Percentiles rank a stretch among this genome's conserved stretches.
phyloP scores from a whole-genome alignment of 768 basidiomycete species.

The Auriculariales sp. region DNA sequence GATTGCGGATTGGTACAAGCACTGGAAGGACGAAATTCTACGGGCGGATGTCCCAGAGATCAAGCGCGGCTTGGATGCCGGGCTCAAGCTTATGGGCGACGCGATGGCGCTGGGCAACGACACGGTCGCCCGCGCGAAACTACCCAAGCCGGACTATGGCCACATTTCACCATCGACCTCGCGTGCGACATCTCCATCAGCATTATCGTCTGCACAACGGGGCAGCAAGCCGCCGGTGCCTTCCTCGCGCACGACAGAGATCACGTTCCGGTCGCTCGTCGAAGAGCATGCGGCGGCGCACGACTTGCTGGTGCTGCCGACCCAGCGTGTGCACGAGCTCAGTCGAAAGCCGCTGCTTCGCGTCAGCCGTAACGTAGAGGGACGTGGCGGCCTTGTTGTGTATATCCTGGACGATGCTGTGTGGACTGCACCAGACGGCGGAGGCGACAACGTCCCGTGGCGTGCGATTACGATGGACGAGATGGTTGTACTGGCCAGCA shows the following conservation, averaged over 20 bases:
- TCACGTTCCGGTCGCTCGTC: conserved; percentile 86
- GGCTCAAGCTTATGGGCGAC: conserved; percentile 86
- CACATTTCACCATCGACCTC: conserved; percentile 15
- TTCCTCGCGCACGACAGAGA: conserved; percentile 47
- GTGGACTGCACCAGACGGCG: conserved; percentile 50
- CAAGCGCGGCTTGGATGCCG: conserved; percentile 69
- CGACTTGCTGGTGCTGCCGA: conserved; percentile 81
- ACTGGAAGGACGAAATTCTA: conserved; percentile 69
- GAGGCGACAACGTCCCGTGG: conserved; percentile 39
- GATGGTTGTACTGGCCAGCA: conserved; percentile 56
- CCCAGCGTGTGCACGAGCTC: conserved; percentile 67
- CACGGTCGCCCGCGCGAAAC: conserved; percentile 48
- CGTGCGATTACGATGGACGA: conserved; percentile 75
- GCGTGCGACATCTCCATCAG: conserved; percentile 16
- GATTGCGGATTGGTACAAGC: conserved; percentile 84
- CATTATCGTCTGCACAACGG: conserved; percentile 3
- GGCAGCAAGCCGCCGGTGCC: conserved; percentile 21
- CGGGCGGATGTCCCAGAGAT: conserved; percentile 61
- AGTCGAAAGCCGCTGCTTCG: conserved; percentile 86
- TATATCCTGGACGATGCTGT: conserved; percentile 91
- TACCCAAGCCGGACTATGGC: conserved; percentile 51
- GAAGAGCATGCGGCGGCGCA: conserved; percentile 79
- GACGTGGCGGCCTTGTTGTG: conserved; percentile 74
- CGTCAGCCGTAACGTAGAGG: conserved; percentile 64
- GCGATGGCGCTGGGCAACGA: conserved; percentile 78